Percentiles rank a stretch among this genome's conserved stretches.
Conservation (phyloP, 257 asterid species). For the Capsicum pubescens region DNA sequence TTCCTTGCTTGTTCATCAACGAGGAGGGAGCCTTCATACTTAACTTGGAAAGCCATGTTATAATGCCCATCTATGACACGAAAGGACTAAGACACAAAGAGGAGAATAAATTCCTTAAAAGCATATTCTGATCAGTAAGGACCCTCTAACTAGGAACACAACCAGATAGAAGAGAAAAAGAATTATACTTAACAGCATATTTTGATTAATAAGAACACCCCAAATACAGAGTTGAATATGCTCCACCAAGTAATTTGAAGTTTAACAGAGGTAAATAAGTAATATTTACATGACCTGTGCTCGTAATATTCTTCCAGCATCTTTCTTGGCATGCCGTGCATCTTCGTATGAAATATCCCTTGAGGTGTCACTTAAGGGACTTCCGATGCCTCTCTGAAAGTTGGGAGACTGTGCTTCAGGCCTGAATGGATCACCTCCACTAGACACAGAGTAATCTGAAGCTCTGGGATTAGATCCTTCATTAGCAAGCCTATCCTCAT, state of each 20-base stretch:
- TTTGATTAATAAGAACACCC: neutral
- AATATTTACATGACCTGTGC: conserved; percentile 59
- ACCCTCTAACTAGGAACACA: conserved; percentile 24
- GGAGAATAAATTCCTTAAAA: conserved; percentile 20
- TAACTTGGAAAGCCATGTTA: conserved; percentile 9
- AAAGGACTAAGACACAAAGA: neutral
- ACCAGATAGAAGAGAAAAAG: conserved; percentile 16
- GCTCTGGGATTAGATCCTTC: conserved; percentile 66
- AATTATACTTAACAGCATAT: neutral
- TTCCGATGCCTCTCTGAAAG: conserved; percentile 62
- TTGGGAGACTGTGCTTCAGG: conserved; percentile 54
- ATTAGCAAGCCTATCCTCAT: conserved; percentile 60
- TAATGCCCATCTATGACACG: neutral
- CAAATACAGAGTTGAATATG: neutral
- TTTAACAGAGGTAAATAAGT: neutral
- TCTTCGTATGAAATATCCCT: conserved; percentile 55
- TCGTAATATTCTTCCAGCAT: conserved; percentile 42
- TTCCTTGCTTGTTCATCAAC: neutral
- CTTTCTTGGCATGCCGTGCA: conserved; percentile 37
- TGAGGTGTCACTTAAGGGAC: conserved; percentile 69
- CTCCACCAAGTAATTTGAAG: conserved; percentile 17
- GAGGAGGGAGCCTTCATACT: neutral
- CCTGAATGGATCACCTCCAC: conserved; percentile 67
- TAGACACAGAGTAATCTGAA: conserved; percentile 65
- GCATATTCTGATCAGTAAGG: neutral